Conservation (phyloP, 176 grass and related monocot genomes). For the Ananas comosus region DNA sequence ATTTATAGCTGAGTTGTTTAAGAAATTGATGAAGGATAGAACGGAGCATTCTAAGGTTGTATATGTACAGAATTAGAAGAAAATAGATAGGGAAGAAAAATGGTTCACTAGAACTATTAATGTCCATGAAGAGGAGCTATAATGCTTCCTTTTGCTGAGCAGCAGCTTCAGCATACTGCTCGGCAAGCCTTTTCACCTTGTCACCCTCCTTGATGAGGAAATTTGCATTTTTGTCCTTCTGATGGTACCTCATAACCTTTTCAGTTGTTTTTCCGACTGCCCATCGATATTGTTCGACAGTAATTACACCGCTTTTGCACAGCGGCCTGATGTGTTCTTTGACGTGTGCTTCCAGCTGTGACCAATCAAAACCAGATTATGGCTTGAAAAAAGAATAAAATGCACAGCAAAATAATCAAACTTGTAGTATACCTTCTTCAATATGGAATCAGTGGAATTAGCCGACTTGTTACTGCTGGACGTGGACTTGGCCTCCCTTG, state of each 20-base stretch:
- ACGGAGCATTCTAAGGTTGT: neutral
- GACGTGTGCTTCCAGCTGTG: conserved; percentile 67
- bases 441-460: conserved; percentile 40
- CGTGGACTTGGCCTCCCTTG: conserved; percentile 28
- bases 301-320: conserved; percentile 87
- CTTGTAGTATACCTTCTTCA: conserved; percentile 66
- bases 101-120: neutral
- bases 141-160: conserved; percentile 46
- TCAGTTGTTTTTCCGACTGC: conserved; percentile 57
- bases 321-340: conserved; percentile 94
- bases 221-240: conserved; percentile 57
- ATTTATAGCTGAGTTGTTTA: neutral
- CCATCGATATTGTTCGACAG: conserved; percentile 68
- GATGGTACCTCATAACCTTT: conserved; percentile 76
- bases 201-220: conserved; percentile 91
- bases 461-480: conserved; percentile 18
- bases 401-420: neutral
- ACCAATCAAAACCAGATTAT: neutral
- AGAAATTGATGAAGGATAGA: neutral
- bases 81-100: neutral
- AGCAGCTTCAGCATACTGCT: conserved; percentile 79
- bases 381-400: neutral
- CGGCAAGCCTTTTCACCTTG: conserved; percentile 84
- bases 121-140: conserved; percentile 5
- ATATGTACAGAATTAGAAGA: neutral